Base-by-base conservation (phyloP, 257 asterid genomes). In the Henckelia pumila region DNA sequence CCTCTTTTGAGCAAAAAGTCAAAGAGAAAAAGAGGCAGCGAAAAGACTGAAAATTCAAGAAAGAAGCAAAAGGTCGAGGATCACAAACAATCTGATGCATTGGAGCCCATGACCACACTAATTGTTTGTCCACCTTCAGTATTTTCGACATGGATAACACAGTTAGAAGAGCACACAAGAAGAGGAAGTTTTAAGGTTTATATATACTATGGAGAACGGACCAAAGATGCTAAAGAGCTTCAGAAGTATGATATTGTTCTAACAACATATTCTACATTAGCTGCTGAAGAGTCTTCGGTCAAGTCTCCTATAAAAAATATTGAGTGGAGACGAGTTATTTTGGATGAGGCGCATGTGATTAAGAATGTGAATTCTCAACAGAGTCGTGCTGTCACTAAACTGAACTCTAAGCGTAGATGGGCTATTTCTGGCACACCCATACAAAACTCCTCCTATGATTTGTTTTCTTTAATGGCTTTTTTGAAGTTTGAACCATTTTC, bases 281-380 rank as follows among this genome's bases (percentile, higher is more conserved):
- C 91, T 24, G 52, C 64, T 56, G 97, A 88, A 66, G 92, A 76
- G 44, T 55, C 79, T 26, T 70, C 73, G 73, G 76, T 33, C 19
- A 74, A 74, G 17, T 86, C 94, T 75, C 96, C 95, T 24, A 64
- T 91, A 8, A 83, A 81, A 74, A 79, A 74, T 84, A 81, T 88
- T 21, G 94, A 91, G 68, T 91, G 97, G 97, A 81, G 89, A 74
- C 77, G 97, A 61, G 81, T 91, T 56, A 85, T 91, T 75, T 68
- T 91, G 76, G 97, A 89, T 53, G 97, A 91, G 85, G 97, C 94
- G 6, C 97, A 91, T 71, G 66, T 85, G 64, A 86, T 91, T 68
- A 88, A 81, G 85, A 91, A 89, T 78, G 83, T 73, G 6, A 83
- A 80, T 60, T 80, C 91, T 68, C 87, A 71, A 40, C 96, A 86